These are phyloP conservation scores for Cercis canadensis DNA, from an alignment of 306 rosid species.

Conservation along the genomic window DNA sequence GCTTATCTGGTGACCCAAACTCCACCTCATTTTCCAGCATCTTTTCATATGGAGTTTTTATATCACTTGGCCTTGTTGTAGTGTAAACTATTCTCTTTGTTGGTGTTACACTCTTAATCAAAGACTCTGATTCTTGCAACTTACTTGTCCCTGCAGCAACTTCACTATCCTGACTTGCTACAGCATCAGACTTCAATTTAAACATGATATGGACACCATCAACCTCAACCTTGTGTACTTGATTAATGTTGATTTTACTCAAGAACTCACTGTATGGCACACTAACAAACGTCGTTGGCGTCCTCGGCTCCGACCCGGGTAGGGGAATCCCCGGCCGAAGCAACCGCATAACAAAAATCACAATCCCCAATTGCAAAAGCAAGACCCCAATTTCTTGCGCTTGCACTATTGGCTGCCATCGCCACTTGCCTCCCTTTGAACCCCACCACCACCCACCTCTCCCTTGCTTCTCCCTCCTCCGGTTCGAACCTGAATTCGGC, in stretches of 20 bases:
- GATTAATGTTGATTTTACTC: conserved; percentile 76
- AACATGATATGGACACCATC: conserved; percentile 94
- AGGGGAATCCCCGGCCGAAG: conserved; percentile 83
- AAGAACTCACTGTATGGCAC: conserved; percentile 93
- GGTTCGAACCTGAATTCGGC: conserved; percentile 58
- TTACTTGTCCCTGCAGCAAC: conserved; percentile 39
- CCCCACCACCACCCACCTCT: conserved; percentile 86
- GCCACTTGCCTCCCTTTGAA: conserved; percentile 78
- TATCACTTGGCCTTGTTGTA: conserved; percentile 91
- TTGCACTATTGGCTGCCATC: conserved; percentile 89
- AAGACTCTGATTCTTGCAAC: conserved; percentile 58
- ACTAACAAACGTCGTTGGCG: conserved; percentile 67
- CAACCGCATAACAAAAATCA: conserved; percentile 76
- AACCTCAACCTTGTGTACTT: conserved; percentile 94
- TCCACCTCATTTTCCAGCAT: conserved; percentile 96
- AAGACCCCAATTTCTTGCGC: conserved; percentile 84
- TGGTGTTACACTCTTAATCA: conserved; percentile 53
- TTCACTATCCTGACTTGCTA: conserved; percentile 57
- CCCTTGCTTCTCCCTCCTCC: conserved; percentile 74
- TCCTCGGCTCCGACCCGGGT: conserved; percentile 87
- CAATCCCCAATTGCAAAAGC: conserved; percentile 83
- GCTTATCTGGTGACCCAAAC: conserved; percentile 92
- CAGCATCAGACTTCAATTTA: conserved; percentile 72
- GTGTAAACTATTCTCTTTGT: conserved; percentile 85
- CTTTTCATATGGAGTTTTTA: conserved; percentile 88